Conservation (phyloP, 768 basidiomycete species). For the Rhizopogon salebrosus region DNA sequence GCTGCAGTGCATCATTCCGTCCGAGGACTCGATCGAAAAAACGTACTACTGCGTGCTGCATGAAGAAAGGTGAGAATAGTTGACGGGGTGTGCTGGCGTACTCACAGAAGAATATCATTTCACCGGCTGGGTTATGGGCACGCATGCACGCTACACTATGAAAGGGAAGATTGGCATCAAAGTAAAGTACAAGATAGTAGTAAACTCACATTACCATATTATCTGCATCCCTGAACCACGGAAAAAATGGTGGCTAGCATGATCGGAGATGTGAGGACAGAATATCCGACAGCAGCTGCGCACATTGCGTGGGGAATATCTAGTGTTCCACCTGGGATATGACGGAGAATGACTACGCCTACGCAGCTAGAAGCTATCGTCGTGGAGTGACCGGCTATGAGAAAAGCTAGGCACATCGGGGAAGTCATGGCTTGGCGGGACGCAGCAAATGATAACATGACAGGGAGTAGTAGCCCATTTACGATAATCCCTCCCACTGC, state of each 20-base stretch:
- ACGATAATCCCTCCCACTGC: not conserved
- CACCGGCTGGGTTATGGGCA: not conserved
- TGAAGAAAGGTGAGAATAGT: not conserved
- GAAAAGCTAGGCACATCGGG: not conserved
- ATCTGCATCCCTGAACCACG: not conserved
- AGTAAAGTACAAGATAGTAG: not conserved
- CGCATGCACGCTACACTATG: not conserved
- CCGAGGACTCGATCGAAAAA: not conserved
- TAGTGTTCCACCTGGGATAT: not conserved
- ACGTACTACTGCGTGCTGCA: not conserved
- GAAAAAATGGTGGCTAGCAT: not conserved
- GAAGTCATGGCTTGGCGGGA: not conserved
- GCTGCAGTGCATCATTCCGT: not conserved
- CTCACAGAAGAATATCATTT: not conserved
- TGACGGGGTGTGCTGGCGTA: not conserved
- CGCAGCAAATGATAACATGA: not conserved
- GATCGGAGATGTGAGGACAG: not conserved
- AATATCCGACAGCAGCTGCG: slow-evolving; percentile 3
- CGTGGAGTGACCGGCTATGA: not conserved
- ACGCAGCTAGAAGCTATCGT: not conserved
- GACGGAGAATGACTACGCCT: slow-evolving; percentile 2
- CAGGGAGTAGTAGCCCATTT: not conserved
- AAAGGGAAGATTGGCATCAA: not conserved
- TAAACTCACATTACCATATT: not conserved
- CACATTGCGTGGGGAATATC: not conserved